Conservation (phyloP, 345 rosid species). For the Syzygium jambos region DNA sequence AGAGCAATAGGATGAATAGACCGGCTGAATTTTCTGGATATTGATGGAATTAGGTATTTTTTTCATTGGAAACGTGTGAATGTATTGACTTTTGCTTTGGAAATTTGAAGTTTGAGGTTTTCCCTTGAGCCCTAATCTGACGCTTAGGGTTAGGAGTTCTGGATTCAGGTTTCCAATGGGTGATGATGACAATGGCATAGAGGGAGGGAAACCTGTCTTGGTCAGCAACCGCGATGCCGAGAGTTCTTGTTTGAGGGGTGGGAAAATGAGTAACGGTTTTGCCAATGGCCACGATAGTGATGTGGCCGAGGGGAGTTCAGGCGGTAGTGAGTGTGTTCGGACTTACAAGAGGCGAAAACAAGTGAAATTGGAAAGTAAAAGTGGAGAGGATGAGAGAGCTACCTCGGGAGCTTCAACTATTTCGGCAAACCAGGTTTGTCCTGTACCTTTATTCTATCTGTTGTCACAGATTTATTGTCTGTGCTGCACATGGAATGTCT, state of each 20-base stretch:
- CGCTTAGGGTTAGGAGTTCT: neutral
- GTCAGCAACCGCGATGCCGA: neutral
- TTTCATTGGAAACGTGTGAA: neutral
- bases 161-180: neutral
- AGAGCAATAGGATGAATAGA: neutral
- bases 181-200: neutral
- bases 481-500: neutral
- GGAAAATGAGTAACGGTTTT: constrained; percentile 25
- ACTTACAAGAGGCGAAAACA: constrained; percentile 75
- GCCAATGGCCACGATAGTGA: constrained; percentile 16
- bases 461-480: neutral
- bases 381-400: constrained; percentile 20
- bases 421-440: constrained; percentile 37
- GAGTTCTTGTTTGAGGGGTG: constrained; percentile 16
- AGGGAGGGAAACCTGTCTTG: neutral
- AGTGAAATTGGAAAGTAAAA: constrained; percentile 19
- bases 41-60: neutral
- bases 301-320: constrained; percentile 30
- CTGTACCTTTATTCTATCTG: neutral
- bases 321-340: constrained; percentile 26
- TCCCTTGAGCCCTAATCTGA: neutral
- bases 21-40: neutral
- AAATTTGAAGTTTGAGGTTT: neutral
- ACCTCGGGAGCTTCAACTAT: constrained; percentile 25
- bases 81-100: neutral